phyloP scores from a whole-genome alignment of 257 asterid genomes.

The Buddleja alternifolia region DNA sequence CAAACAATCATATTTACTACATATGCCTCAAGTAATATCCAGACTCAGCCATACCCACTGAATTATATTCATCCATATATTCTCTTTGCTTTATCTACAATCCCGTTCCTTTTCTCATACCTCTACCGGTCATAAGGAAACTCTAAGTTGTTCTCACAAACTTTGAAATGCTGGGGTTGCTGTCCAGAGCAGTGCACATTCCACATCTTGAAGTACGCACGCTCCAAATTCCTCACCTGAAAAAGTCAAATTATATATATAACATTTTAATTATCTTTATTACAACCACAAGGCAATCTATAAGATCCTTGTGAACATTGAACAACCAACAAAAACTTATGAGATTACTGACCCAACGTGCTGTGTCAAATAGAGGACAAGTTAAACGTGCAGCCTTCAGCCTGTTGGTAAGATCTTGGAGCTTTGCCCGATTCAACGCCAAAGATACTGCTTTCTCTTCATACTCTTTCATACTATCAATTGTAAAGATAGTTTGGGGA shows the following conservation, averaged over 20 bases:
- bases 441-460: conserved; percentile 90
- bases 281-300: neutral
- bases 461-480: conserved; percentile 82
- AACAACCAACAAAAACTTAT: too few species aligned
- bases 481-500: neutral
- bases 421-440: conserved; percentile 79
- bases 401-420: conserved; percentile 75
- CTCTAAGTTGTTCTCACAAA: conserved; percentile 66
- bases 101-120: conserved; percentile 31
- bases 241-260: neutral
- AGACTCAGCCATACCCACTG: conserved; percentile 25
- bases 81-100: conserved; percentile 55
- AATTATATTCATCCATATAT: conserved; percentile 1
- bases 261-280: neutral
- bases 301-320: too few species aligned
- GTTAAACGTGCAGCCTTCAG: conserved; percentile 81
- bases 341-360: conserved; percentile 78
- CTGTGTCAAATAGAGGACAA: conserved; percentile 90
- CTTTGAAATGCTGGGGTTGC: conserved; percentile 89
- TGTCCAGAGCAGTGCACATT: conserved; percentile 81
- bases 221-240: conserved; percentile 93
- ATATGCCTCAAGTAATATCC: conserved; percentile 13
- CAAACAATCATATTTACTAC: conserved; percentile 4
- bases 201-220: conserved; percentile 95
- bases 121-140: conserved; percentile 66